phyloP scores from a whole-genome alignment of 108 stramenopile genomes.

The Parietichytrium sp. region DNA sequence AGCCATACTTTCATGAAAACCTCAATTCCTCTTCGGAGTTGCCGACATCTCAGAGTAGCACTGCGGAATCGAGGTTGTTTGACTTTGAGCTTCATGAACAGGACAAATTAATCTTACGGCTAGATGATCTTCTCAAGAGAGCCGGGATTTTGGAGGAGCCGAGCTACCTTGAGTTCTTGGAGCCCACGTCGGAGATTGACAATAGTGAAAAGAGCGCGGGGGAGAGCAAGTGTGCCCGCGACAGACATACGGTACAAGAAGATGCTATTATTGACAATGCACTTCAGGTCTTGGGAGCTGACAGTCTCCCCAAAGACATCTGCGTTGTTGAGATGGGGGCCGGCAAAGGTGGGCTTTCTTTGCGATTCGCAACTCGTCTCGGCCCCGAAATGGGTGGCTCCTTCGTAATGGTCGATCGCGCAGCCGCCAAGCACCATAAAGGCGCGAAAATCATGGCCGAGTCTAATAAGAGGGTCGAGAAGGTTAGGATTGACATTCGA shows the following conservation, averaged over 20 bases:
- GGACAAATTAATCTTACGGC: background rate
- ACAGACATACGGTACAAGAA: background rate
- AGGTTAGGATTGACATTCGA: slow-evolving; percentile 1
- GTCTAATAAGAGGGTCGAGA: background rate
- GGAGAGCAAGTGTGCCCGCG: background rate
- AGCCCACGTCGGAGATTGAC: background rate
- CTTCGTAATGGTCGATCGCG: background rate
- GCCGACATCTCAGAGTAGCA: background rate
- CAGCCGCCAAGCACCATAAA: background rate
- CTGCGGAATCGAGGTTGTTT: background rate
- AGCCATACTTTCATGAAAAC: background rate
- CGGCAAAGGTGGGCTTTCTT: background rate
- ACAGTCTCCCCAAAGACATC: background rate
- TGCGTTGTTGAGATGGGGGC: slow-evolving; percentile 32
- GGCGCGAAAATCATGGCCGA: background rate
- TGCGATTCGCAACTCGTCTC: background rate
- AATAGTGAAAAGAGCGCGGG: background rate
- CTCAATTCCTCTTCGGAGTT: background rate
- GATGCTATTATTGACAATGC: background rate
- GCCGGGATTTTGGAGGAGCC: background rate
- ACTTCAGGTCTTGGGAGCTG: background rate
- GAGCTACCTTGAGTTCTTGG: background rate
- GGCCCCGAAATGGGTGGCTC: background rate
- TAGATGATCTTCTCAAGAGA: background rate
- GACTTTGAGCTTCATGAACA: background rate